Conservation (phyloP, 139 green algal genomes). For the Chlorella sp. region DNA sequence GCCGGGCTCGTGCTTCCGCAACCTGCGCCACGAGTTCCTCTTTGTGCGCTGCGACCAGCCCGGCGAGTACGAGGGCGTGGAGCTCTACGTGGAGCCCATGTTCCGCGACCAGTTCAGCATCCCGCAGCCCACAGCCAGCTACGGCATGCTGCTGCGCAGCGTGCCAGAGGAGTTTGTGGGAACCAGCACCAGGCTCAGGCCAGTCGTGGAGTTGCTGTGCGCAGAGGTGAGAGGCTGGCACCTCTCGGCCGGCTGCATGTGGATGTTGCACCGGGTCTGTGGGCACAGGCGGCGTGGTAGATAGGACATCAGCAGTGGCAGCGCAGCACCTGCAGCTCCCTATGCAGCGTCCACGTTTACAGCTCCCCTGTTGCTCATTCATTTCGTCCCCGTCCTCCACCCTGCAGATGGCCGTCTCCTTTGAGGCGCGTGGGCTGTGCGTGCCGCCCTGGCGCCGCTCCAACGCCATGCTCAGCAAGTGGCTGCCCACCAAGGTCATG, state of each 20-base stretch:
- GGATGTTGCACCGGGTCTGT: neutral
- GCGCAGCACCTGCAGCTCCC: neutral
- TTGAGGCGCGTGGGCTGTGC: conserved; percentile 17
- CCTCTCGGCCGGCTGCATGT: neutral
- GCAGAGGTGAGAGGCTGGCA: neutral
- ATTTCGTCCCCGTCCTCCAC: too few species aligned
- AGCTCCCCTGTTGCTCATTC: too few species aligned
- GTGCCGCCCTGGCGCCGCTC: conserved; percentile 29
- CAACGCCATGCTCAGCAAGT: conserved; percentile 30
- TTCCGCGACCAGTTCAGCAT: conserved; percentile 34
- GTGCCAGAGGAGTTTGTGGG: conserved; percentile 27
- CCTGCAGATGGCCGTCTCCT: conserved; percentile 25
- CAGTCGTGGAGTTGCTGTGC: conserved; percentile 13
- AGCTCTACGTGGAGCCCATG: conserved; percentile 15
- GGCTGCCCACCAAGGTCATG: conserved; percentile 11
- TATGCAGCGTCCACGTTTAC: too few species aligned
- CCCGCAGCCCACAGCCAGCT: conserved; percentile 21
- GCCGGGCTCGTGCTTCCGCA: neutral
- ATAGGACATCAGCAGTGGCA: neutral
- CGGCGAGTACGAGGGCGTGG: neutral
- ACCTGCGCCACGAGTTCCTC: neutral
- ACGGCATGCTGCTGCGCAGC: conserved; percentile 2
- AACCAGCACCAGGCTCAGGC: conserved; percentile 5
- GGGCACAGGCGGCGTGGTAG: neutral
- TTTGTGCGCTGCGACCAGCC: neutral